Conservation (phyloP, 768 basidiomycete genomes). For the Strobilomyces dryophilus region DNA sequence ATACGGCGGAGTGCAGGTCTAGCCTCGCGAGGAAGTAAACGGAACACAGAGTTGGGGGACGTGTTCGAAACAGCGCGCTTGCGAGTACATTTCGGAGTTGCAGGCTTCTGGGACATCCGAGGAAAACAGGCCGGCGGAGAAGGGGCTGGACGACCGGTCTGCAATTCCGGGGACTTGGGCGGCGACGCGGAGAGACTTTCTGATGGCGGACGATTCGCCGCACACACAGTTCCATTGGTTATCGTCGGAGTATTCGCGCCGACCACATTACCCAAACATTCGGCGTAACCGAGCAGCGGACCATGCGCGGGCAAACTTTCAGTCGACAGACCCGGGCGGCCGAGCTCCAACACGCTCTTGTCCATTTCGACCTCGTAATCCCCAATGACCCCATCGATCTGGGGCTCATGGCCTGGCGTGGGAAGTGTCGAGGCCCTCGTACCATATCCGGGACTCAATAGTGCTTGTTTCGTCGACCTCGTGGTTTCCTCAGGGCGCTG, state of each 20-base stretch:
- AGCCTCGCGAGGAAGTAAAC: conserved; percentile 90
- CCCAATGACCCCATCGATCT: conserved; percentile 1
- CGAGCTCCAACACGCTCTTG: conserved; percentile 70
- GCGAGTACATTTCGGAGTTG: conserved; percentile 38
- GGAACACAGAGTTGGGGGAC: conserved; percentile 83
- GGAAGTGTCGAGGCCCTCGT: conserved; percentile 36
- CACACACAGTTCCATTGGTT: neutral
- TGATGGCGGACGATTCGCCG: neutral
- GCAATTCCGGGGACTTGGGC: conserved; percentile 10
- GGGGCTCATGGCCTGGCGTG: neutral
- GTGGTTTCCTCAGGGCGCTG: conserved; percentile 22
- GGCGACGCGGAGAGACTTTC: conserved; percentile 9
- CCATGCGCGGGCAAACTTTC: conserved; percentile 50
- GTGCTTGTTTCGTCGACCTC: conserved; percentile 16
- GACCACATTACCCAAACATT: neutral
- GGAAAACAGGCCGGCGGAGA: conserved; percentile 14
- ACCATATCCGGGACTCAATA: conserved; percentile 22
- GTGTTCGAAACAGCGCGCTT: conserved; percentile 23
- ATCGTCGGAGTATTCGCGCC: conserved; percentile 5
- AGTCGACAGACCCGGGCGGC: conserved; percentile 72
- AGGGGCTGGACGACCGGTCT: conserved; percentile 25
- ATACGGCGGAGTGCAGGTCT: conserved; percentile 88
- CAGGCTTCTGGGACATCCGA: conserved; percentile 25
- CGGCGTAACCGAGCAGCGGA: conserved; percentile 2
- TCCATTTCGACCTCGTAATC: conserved; percentile 46